Evolutionary conservation across 1,139 yeast species (phyloP), one percentile per base, ranked within the genome.

Genomic region (Arxiozyma slooffiae): DNA sequence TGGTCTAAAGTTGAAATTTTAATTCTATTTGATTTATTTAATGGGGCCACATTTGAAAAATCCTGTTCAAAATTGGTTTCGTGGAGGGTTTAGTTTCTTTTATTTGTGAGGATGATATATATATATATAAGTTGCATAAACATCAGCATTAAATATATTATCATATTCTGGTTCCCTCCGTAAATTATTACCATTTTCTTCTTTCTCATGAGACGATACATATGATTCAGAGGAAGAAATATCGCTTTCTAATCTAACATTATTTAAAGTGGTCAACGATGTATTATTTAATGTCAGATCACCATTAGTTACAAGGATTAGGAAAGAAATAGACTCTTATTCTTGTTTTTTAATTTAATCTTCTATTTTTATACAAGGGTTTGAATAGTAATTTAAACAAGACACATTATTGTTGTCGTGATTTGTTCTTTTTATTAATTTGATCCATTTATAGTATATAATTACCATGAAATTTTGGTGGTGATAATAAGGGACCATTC

Each of bases 1-100:
- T 76, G 85, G 11, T 89, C 92, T 56, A 88, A 70, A 0, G 96
- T 95, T 1, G 84, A 79, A 7, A 85, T 75, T 56, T 78, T 77
- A 0, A 79, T 77, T 60, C 96, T 74, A 44, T 75, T 73, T 0
- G 96, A 85, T 55, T 79, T 68, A 54, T 85, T 58, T 11, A 57
- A 39, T 18, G 62, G 61, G 7, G 21, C 14, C 3, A n/a, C n/a
- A 17, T 30, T 20, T 21, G 18, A 11, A 7, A n/a, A 30, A 17
- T 37, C 46, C n/a, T 24, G 21, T 7, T 48, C 30, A 8, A 26
- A 9, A 20, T 14, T 20, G 3, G 30, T 23, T n/a, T 23, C 20
- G 6, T 34, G 30, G 41, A 8, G 26, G 14, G 18, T 21, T 2
- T 39, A n/a, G n/a, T 21, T 6, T 21, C 14, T 14, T n/a, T 17